Conservation (phyloP, 805 yeast species). For the Kodamaea sagamina region DNA sequence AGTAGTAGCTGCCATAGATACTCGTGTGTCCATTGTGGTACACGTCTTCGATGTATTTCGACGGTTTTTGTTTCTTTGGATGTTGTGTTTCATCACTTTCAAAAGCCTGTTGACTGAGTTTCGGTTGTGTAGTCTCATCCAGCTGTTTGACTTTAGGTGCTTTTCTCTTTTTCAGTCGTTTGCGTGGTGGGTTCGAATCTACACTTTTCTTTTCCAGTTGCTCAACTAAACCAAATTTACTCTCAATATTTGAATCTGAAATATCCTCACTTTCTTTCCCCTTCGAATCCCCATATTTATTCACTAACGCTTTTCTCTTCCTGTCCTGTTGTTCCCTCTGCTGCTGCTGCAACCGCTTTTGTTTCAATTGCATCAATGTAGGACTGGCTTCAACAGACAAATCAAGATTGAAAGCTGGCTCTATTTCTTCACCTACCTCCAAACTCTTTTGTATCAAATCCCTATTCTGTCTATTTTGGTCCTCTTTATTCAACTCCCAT, state of each 20-base stretch:
- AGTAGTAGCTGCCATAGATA: conserved; percentile 48
- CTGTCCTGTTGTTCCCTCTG: conserved; percentile 4
- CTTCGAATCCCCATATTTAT: conserved; percentile 19
- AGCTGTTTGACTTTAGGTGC: no score
- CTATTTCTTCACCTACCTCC: conserved; percentile 11
- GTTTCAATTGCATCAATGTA: conserved; percentile 34
- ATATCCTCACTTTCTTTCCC: background rate
- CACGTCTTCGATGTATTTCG: conserved; percentile 39
- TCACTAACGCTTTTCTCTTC: conserved; percentile 19
- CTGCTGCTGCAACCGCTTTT: conserved; percentile 20
- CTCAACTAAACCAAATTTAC: no score
- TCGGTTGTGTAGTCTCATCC: no score
- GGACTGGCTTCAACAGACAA: conserved; percentile 40
- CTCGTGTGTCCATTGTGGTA: conserved; percentile 39
- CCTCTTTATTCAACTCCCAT: conserved; percentile 30
- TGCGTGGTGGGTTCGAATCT: no score
- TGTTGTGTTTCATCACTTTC: no score
- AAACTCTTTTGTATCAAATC: conserved; percentile 13
- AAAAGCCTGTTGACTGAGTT: no score
- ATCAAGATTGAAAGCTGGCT: conserved; percentile 27
- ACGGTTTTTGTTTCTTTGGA: conserved; percentile 10
- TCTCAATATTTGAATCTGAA: background rate
- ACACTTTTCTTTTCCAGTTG: no score
- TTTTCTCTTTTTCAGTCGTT: no score
- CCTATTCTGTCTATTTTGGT: conserved; percentile 16